These are phyloP conservation scores for Henckelia pumila DNA, from an alignment of 257 asterid genomes.

Conservation along the genomic window DNA sequence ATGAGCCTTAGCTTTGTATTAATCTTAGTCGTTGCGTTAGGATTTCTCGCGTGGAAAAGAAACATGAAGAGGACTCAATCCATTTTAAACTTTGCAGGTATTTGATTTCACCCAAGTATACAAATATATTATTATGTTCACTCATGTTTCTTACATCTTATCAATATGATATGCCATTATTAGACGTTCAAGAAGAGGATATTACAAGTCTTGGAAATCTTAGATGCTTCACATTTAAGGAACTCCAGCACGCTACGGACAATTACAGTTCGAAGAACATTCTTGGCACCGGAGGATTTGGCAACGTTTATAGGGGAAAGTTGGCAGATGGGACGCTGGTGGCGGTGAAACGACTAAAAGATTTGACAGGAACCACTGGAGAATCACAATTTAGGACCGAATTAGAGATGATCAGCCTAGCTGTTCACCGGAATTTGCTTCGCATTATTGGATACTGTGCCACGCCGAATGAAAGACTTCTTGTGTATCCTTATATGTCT, in stretches of 20 bases:
- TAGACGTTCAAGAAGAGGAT: constrained; percentile 79
- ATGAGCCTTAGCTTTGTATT: constrained; percentile 56
- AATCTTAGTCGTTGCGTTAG: constrained; percentile 31
- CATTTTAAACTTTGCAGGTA: constrained; percentile 59
- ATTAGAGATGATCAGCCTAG: constrained; percentile 81
- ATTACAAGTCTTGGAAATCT: constrained; percentile 68
- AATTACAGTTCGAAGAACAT: constrained; percentile 82
- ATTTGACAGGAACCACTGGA: constrained; percentile 74
- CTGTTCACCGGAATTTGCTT: constrained; percentile 88
- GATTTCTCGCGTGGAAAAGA: constrained; percentile 51
- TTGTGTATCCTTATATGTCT: constrained; percentile 93
- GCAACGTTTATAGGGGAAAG: constrained; percentile 81
- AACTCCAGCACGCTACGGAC: constrained; percentile 77
- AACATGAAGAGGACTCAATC: constrained; percentile 51
- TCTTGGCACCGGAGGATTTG: constrained; percentile 93
- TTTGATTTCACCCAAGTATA: constrained; percentile 2
- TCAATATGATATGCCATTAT: background rate
- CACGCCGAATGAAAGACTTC: constrained; percentile 63
- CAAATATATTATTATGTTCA: background rate
- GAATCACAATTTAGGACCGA: constrained; percentile 82
- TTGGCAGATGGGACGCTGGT: constrained; percentile 59
- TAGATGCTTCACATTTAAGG: constrained; percentile 71
- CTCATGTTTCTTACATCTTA: background rate
- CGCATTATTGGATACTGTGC: constrained; percentile 78
- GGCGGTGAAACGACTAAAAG: constrained; percentile 88